phyloP scores from a whole-genome alignment of 345 rosid genomes.

The Aquilaria malaccensis region DNA sequence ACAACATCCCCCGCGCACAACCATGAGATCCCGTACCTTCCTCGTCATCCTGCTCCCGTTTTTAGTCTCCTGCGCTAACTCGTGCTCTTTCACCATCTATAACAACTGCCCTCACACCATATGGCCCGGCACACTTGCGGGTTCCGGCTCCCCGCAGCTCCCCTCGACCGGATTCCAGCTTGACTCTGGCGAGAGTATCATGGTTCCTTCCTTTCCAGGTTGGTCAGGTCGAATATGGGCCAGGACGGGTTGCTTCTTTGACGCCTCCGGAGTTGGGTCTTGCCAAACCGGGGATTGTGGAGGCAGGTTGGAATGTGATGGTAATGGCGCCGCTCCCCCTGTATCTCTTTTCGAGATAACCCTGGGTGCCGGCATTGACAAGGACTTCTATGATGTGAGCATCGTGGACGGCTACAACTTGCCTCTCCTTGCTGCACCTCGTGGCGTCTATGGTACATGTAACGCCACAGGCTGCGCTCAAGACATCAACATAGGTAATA shows the following conservation, averaged over 20 bases:
- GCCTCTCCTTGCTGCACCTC: slow-evolving; percentile 67
- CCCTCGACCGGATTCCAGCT: slow-evolving; percentile 58
- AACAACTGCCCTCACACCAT: slow-evolving; percentile 72
- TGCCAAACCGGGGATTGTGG: slow-evolving; percentile 86
- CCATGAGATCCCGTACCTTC: not conserved
- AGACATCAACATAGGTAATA: slow-evolving; percentile 57
- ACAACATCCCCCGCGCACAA: not conserved
- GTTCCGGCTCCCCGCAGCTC: slow-evolving; percentile 70
- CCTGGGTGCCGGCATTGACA: slow-evolving; percentile 40
- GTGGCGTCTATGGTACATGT: slow-evolving; percentile 53
- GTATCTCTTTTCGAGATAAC: slow-evolving; percentile 88
- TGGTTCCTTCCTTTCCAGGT: slow-evolving; percentile 50
- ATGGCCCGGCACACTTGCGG: slow-evolving; percentile 87
- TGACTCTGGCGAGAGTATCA: slow-evolving; percentile 51
- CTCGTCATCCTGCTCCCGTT: slow-evolving; percentile 26
- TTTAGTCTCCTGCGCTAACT: slow-evolving; percentile 28
- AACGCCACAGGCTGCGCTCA: slow-evolving; percentile 75
- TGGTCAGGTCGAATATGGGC: slow-evolving; percentile 98
- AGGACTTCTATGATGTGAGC: slow-evolving; percentile 77
- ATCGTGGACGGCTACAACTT: slow-evolving; percentile 83
- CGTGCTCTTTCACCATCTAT: slow-evolving; percentile 49
- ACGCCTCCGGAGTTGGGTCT: slow-evolving; percentile 45
- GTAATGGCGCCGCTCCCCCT: slow-evolving; percentile 71
- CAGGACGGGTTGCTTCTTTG: slow-evolving; percentile 75
- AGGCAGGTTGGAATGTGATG: slow-evolving; percentile 67